Conservation (phyloP, 257 asterid species). For the Cordia subcordata region DNA sequence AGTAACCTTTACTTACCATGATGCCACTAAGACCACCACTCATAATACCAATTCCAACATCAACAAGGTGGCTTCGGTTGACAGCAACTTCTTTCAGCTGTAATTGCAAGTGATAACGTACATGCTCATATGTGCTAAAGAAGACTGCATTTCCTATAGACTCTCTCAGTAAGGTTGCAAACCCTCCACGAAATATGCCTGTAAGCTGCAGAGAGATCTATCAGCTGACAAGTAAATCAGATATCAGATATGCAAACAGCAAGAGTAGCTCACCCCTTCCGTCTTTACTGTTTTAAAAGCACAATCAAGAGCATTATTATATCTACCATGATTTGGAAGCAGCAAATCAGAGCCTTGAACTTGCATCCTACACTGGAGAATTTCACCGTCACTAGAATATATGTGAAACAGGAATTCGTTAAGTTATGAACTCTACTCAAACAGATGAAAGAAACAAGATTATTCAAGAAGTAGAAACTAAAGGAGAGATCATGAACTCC, state of each 20-base stretch:
- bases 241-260: constrained; percentile 12
- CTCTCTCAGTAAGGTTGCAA: constrained; percentile 71
- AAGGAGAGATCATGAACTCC: constrained; percentile 9
- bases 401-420: constrained; percentile 2
- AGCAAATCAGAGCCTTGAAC: constrained; percentile 76
- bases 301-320: constrained; percentile 75
- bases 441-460: not conserved
- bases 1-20: constrained; percentile 40
- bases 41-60: constrained; percentile 72
- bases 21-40: constrained; percentile 93
- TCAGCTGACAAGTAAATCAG: constrained; percentile 33
- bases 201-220: constrained; percentile 49
- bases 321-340: constrained; percentile 47
- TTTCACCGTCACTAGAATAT: constrained; percentile 36
- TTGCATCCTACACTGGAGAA: constrained; percentile 98
- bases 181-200: constrained; percentile 85
- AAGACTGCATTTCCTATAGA: constrained; percentile 77
- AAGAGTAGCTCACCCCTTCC: constrained; percentile 68
- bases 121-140: constrained; percentile 77
- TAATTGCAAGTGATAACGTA: constrained; percentile 67
- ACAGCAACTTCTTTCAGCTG: constrained; percentile 51
- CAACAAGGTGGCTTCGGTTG: constrained; percentile 45
- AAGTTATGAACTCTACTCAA: not conserved
- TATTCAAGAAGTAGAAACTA: not conserved
- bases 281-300: constrained; percentile 63